Evolutionary conservation across 768 basidiomycete genomes (phyloP).

Genomic region (Pulveroboletus frians): DNA sequence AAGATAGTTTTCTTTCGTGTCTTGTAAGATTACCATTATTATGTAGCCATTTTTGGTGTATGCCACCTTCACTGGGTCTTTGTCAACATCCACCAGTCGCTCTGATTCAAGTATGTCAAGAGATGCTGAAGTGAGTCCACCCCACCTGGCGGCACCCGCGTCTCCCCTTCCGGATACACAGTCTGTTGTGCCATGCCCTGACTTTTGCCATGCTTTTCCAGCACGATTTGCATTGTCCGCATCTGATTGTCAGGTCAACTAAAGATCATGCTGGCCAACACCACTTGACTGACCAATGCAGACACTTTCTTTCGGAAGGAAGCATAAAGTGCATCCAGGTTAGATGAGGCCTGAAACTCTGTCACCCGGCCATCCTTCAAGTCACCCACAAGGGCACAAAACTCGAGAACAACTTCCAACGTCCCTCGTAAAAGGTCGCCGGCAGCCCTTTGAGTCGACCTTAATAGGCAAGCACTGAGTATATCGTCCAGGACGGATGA

Average conservation of each 20-base stretch:
- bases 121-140: slow-evolving; percentile 52
- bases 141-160: slow-evolving; percentile 43
- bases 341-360: slow-evolving; percentile 60
- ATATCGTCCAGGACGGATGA: slow-evolving; percentile 68
- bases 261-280: neutral
- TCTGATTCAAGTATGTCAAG: slow-evolving; percentile 47
- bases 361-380: slow-evolving; percentile 47
- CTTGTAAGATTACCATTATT: slow-evolving; percentile 2
- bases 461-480: slow-evolving; percentile 67
- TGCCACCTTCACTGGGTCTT: neutral
- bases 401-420: slow-evolving; percentile 62
- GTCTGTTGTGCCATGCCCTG: slow-evolving; percentile 19
- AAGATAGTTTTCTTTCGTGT: slow-evolving; percentile 18
- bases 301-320: slow-evolving; percentile 53
- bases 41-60: slow-evolving; percentile 10
- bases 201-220: slow-evolving; percentile 45
- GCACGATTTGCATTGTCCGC: slow-evolving; percentile 48
- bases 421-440: slow-evolving; percentile 60
- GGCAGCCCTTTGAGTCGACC: slow-evolving; percentile 60
- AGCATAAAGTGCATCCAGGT: slow-evolving; percentile 49
- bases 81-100: slow-evolving; percentile 49
- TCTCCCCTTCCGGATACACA: slow-evolving; percentile 24
- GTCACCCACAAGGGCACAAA: slow-evolving; percentile 61
- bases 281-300: slow-evolving; percentile 45
- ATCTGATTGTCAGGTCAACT: slow-evolving; percentile 36